Percentiles rank a stretch among this genome's conserved stretches.
Conservation (phyloP, 2,329 filamentous ascomycete species). For the Magnaporthiopsis poae region DNA sequence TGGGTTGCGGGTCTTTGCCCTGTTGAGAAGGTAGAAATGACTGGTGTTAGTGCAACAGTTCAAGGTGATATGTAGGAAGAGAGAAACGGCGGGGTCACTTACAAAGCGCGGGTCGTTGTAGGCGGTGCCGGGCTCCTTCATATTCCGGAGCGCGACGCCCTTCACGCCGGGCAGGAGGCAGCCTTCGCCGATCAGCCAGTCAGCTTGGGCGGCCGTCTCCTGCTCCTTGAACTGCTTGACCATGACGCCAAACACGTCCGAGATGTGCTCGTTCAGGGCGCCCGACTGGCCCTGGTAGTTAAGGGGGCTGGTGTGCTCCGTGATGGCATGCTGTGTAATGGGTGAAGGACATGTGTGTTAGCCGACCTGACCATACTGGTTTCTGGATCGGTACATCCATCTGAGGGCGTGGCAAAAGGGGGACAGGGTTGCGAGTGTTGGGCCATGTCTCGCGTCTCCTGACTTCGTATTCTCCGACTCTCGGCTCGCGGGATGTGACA, state of each 20-base stretch:
- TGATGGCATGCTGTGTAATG: conserved; percentile 36
- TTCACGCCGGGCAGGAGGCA: conserved; percentile 41
- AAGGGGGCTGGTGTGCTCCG: conserved; percentile 38
- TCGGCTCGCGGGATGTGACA: background rate
- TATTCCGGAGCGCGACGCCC: conserved; percentile 41
- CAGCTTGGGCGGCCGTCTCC: conserved; percentile 33
- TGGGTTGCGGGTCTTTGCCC: conserved; percentile 45
- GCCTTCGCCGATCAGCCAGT: conserved; percentile 46
- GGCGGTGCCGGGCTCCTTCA: conserved; percentile 44
- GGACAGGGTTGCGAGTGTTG: background rate
- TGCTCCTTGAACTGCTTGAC: conserved; percentile 42
- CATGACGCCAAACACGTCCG: conserved; percentile 49
- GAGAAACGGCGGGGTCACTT: conserved; percentile 15
- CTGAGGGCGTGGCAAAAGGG: no score
- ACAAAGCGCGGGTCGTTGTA: conserved; percentile 42
- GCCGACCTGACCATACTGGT: background rate
- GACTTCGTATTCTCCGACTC: background rate
- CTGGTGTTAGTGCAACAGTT: background rate
- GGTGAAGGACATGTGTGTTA: background rate
- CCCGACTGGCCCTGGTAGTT: conserved; percentile 42
- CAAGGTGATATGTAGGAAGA: background rate
- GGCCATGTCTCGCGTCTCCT: background rate
- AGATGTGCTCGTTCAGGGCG: conserved; percentile 47
- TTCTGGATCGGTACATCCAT: no score
- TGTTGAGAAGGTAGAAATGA: conserved; percentile 12